Conservation (phyloP, 371 early-diverging fungal species). For the Mortierella polycephala region DNA sequence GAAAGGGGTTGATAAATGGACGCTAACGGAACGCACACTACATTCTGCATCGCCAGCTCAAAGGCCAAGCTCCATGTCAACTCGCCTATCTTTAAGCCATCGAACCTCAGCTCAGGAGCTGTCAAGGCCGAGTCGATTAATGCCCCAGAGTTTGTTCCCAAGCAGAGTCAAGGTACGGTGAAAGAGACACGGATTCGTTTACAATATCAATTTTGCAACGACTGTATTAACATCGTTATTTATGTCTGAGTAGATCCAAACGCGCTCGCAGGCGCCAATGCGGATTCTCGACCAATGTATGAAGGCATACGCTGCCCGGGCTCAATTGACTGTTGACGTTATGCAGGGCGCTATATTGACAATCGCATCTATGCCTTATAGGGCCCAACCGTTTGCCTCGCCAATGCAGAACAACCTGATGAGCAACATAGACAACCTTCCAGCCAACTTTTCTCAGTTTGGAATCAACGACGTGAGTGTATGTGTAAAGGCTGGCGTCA, state of each 20-base stretch:
- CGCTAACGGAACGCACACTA: not conserved
- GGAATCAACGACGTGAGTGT: constrained; percentile 42
- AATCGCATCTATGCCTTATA: not conserved
- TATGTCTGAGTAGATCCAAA: constrained; percentile 8
- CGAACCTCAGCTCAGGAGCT: constrained; percentile 57
- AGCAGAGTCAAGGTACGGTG: constrained; percentile 56
- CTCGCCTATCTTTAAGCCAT: constrained; percentile 69
- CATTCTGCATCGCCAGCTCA: constrained; percentile 20
- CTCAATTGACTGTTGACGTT: too few species aligned
- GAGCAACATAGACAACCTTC: constrained; percentile 30
- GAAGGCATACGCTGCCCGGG: not conserved
- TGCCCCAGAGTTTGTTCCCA: constrained; percentile 76
- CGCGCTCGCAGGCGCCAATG: constrained; percentile 5
- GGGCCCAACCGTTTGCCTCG: constrained; percentile 35
- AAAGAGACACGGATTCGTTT: not conserved
- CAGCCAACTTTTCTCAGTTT: constrained; percentile 42
- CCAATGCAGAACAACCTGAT: constrained; percentile 33
- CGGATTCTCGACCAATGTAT: constrained; percentile 18
- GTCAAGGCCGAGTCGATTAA: constrained; percentile 69
- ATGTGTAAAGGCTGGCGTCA: too few species aligned
- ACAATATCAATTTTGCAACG: not conserved
- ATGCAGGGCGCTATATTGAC: too few species aligned
- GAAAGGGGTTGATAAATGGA: not conserved
- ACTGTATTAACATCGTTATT: not conserved
- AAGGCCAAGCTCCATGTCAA: constrained; percentile 71